A percentile compares a stretch with the other conserved stretches of the same genome.
Conservation (phyloP, 352 stramenopile species). For the Phytophthora aleatoria region DNA sequence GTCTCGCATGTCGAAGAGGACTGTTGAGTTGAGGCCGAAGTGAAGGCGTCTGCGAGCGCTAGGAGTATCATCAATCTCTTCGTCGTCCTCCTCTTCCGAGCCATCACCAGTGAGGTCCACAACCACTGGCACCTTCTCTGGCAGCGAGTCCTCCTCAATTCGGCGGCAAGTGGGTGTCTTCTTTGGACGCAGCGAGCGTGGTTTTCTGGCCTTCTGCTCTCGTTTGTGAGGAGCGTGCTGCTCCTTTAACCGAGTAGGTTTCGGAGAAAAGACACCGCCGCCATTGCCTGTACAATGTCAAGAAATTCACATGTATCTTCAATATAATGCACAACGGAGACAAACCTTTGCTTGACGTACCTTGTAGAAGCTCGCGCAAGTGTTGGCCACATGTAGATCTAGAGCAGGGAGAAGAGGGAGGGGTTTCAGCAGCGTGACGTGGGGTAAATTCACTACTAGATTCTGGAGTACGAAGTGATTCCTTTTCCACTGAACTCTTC, state of each 20-base stretch:
- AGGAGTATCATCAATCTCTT: not conserved
- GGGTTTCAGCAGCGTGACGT: not conserved
- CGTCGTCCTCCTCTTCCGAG: not conserved
- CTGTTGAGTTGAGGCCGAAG: constrained; percentile 15
- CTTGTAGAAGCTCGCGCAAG: constrained; percentile 12
- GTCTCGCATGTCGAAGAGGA: constrained; percentile 5
- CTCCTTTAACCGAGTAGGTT: not conserved
- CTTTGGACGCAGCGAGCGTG: not conserved
- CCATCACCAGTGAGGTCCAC: constrained; percentile 14
- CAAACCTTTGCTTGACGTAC: not conserved
- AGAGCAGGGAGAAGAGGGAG: not conserved
- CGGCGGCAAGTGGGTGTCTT: not conserved
- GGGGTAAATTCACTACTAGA: not conserved
- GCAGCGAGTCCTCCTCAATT: not conserved
- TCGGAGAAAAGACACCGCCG: constrained; percentile 7
- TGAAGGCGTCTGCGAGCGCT: constrained; percentile 3
- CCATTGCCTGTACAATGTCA: constrained; percentile 1
- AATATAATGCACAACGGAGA: not conserved
- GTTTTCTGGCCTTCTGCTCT: not conserved
- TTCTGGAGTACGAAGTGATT: not conserved
- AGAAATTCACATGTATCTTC: not conserved
- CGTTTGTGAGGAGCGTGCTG: not conserved
- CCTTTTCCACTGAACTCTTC: not conserved
- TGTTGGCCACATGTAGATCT: constrained; percentile 8
- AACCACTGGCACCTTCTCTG: not conserved